Base-by-base conservation (phyloP, 768 basidiomycete genomes). In the Boletus insuetus region DNA sequence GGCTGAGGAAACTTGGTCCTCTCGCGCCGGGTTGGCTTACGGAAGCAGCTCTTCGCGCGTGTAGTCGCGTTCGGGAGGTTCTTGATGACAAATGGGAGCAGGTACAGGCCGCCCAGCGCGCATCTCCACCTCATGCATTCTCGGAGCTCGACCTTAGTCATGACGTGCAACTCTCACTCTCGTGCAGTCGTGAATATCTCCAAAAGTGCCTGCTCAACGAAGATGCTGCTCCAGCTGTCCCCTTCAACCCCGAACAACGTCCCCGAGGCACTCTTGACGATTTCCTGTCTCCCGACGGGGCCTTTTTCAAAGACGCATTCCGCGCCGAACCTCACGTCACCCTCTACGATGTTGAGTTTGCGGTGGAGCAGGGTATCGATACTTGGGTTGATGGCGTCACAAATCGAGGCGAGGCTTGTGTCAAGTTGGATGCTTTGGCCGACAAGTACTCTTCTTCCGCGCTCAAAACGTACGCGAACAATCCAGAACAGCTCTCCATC, bases 281-380 rank as follows among this genome's bases (percentile, higher is more conserved):
- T 9, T 63, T 63, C 20, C 37, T 64, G 4, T 53, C 54, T 46
- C 26, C 24, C 8, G 45, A 54, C 7, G 45, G 46, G 6, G 22
- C 16, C 0, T 62, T 62, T 35, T 60, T 65, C 56, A 38, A 38
- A 3, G 35, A 17, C 1, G 54, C 55, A 4, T 58, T 53, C 22
- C 7, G 13, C 12, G n/a, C 35, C 0, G 58, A 65, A 5, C 53
- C 61, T 12, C 46, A 39, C 51, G 2, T 58, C 37, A 52, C 68
- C 2, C 67, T 79, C 0, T 69, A 61, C 7, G 78, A 79, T 53
- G 68, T 79, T 35, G 77, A 79, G 56, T 39, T 37, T 6, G 54
- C 64, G n/a, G 67, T 77, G 38, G 56, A 66, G 35, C 54, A 64
- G 7, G 53, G 52, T n/a, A 60, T 79, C 3, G 69, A 73, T 19